Evolutionary conservation across 163 green algal species (phyloP), one percentile per base, ranked within the genome.

Genomic region (Chlamydomonas reinhardtii): DNA sequence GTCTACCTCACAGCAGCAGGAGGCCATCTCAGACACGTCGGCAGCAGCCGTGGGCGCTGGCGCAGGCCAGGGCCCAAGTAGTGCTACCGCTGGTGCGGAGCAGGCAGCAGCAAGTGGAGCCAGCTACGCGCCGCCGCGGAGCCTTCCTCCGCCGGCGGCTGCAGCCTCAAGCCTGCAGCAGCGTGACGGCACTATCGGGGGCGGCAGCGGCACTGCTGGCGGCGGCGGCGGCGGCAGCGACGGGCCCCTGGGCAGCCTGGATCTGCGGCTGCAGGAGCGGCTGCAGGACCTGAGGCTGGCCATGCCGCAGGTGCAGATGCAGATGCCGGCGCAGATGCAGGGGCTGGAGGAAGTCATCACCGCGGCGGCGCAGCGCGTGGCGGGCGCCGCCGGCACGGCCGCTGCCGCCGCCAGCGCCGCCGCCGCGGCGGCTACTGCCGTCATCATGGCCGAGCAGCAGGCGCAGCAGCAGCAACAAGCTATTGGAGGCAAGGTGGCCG

Each of bases 341-440:
- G 66, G 73, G 20, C 54, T 86, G 56, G 80, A 86, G 70, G 80
- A 79, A 22, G 70, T 24, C 54, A 27, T 86, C 4, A 35, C 80
- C 25, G 80, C 56, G 16, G 80, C 80, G 29, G 80, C 80, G 35
- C 70, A 79, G 4, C 69, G 70, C 8, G 80, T 86, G 16, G 54
- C 54, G 31, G 54, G 56, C 35, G 80, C 80, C 54, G 80, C 80
- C 34, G 70, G 70, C 29, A 86, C 80, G 8, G 80, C 80, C 56
- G 80, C 80, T 20, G 80, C 80, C 69, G 80, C 80, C 72, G 80
- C 80, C 54, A 86, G 80, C 56, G 80, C 80, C 35, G 80, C 80
- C 56, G 80, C 80, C 4, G 80, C 80, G 52, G 80, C 80, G 4
- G 80, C 80, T 0, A 86, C 70, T 25, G 80, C 80, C 0, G 80